Conservation (phyloP, 75 land plant genomes). For the Cupressus sempervirens region DNA sequence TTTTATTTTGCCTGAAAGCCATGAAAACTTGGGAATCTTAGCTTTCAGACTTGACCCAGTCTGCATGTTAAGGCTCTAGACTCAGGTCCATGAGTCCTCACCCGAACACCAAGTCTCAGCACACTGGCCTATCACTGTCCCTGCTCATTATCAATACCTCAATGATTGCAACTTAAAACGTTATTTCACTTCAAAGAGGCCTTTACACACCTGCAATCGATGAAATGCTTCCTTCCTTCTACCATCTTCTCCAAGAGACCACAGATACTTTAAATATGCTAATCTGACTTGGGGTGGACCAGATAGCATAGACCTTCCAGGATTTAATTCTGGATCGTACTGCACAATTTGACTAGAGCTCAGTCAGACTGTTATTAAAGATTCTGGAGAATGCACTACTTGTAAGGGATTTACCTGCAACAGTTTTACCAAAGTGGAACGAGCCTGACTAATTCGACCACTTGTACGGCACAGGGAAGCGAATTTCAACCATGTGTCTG, state of each 20-base stretch:
- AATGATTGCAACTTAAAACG: not conserved
- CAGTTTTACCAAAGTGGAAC: constrained; percentile 80
- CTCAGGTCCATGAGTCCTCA: no score
- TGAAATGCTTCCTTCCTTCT: constrained; percentile 73
- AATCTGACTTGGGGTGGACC: constrained; percentile 87
- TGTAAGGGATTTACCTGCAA: constrained; percentile 55
- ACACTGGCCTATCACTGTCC: not conserved
- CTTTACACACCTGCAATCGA: constrained; percentile 59
- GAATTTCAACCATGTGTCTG: constrained; percentile 96
- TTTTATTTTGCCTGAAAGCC: no score
- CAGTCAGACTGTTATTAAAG: not conserved
- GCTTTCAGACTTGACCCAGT: no score
- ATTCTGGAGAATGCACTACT: not conserved
- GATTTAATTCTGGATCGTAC: constrained; percentile 80
- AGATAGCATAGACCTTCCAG: constrained; percentile 31
- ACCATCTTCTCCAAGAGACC: constrained; percentile 86
- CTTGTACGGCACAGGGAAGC: constrained; percentile 91
- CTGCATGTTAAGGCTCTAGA: no score
- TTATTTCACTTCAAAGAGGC: not conserved
- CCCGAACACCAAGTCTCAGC: no score
- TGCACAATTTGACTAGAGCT: constrained; percentile 17
- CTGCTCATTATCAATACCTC: not conserved
- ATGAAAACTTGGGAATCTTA: no score
- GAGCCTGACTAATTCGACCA: constrained; percentile 85
- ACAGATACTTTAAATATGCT: constrained; percentile 87